A percentile compares a stretch with the other conserved stretches of the same genome.
These are phyloP conservation scores for Pestalotiopsis sp. DNA, from an alignment of 2,329 filamentous ascomycete species.

Conservation along the genomic window DNA sequence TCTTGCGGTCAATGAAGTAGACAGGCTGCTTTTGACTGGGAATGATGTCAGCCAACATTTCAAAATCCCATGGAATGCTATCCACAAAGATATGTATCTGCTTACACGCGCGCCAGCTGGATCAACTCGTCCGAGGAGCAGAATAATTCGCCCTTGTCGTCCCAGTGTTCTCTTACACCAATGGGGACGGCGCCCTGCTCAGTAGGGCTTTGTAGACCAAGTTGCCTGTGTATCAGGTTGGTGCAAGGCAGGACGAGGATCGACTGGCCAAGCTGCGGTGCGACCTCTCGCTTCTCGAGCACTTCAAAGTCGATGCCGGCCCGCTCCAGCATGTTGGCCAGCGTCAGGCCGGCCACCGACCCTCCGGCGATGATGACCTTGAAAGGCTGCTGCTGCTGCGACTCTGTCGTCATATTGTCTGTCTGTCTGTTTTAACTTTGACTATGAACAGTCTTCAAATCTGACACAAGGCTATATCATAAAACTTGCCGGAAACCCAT, in stretches of 20 bases:
- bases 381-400: constrained; percentile 1
- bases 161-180: constrained; percentile 16
- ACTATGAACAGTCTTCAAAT: background rate
- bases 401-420: background rate
- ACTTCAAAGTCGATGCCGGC: constrained; percentile 21
- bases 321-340: constrained; percentile 20
- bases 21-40: constrained; percentile 9
- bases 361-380: constrained; percentile 21
- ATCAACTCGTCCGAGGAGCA: constrained; percentile 16
- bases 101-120: constrained; percentile 14
- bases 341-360: constrained; percentile 20
- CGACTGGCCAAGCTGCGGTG: constrained; percentile 21
- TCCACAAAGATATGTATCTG: background rate
- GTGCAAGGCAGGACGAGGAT: constrained; percentile 14
- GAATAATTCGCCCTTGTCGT: constrained; percentile 18
- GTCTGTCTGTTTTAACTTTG: background rate
- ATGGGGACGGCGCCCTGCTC: background rate
- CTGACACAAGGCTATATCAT: background rate
- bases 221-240: constrained; percentile 17
- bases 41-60: background rate
- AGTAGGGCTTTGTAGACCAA: constrained; percentile 15
- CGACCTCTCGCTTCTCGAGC: constrained; percentile 23
- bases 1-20: constrained; percentile 16
- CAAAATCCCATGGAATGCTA: background rate
- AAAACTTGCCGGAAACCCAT: background rate